Conservation (phyloP, 176 grass and related monocot species). For the Poa pratensis region DNA sequence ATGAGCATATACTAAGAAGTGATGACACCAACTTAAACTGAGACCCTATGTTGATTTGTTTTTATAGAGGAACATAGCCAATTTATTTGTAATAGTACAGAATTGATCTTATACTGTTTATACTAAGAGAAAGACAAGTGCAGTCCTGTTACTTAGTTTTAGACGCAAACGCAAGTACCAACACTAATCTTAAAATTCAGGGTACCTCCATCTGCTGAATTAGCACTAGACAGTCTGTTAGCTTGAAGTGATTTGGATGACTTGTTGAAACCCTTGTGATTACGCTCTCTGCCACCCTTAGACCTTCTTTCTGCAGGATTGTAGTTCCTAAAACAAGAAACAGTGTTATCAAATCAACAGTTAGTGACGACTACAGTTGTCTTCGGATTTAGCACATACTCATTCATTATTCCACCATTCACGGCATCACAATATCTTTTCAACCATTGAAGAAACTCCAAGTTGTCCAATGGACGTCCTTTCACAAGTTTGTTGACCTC, state of each 20-base stretch:
- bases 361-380: background rate
- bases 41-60: constrained; percentile 3
- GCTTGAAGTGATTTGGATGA: constrained; percentile 73
- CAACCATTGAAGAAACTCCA: constrained; percentile 93
- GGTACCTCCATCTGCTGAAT: constrained; percentile 51
- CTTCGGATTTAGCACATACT: constrained; percentile 54
- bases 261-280: constrained; percentile 53
- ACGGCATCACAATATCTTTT: constrained; percentile 92
- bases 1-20: constrained; percentile 10
- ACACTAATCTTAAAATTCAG: background rate
- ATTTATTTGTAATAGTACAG: background rate
- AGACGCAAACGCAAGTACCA: background rate
- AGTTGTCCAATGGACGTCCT: constrained; percentile 86
- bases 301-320: constrained; percentile 79
- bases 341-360: background rate
- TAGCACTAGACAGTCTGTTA: constrained; percentile 54
- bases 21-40: background rate
- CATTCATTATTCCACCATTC: constrained; percentile 88
- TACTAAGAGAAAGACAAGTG: background rate
- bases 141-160: background rate
- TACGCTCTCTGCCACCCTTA: constrained; percentile 73
- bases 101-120: background rate
- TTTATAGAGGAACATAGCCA: background rate
- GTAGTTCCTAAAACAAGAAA: constrained; percentile 73
- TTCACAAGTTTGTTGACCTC: constrained; percentile 94